Evolutionary conservation across 2,329 filamentous ascomycete species (phyloP).

Genomic region (Fusarium sp.): DNA sequence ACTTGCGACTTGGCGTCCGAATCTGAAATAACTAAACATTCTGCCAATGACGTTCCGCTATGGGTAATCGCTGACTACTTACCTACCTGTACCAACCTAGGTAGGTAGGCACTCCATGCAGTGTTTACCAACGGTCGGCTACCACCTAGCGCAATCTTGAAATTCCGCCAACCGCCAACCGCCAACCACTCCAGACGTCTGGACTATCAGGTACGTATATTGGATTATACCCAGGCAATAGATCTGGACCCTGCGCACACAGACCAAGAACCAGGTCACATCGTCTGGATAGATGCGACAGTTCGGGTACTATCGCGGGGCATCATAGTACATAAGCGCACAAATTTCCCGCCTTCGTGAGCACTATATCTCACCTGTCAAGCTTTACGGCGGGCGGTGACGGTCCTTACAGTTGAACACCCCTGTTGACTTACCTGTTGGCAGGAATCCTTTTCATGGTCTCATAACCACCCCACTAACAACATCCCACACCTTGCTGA

Average conservation of each 20-base stretch:
- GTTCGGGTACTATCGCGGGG: conserved; percentile 44
- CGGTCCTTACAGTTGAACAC: conserved; percentile 11
- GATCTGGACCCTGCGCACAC: conserved; percentile 35
- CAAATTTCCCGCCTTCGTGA: conserved; percentile 38
- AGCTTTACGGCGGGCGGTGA: conserved; percentile 16
- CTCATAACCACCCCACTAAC: conserved; percentile 12
- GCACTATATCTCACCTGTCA: conserved; percentile 22
- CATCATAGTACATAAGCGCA: conserved; percentile 43
- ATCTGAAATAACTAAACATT: not conserved
- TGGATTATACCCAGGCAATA: conserved; percentile 24
- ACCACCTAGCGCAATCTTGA: conserved; percentile 35
- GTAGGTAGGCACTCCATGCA: not conserved
- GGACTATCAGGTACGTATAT: conserved; percentile 15
- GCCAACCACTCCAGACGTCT: conserved; percentile 17
- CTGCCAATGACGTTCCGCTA: conserved; percentile 29
- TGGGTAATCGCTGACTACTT: not conserved
- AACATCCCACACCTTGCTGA: conserved; percentile 25
- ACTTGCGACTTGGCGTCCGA: conserved; percentile 15
- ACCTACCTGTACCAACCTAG: not conserved
- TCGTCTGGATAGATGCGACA: conserved; percentile 46
- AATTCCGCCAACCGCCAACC: conserved; percentile 15
- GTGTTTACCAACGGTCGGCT: conserved; percentile 31
- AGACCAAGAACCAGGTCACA: conserved; percentile 35
- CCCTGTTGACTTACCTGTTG: conserved; percentile 23
- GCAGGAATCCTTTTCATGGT: conserved; percentile 17